A percentile compares a stretch with the other conserved stretches of the same genome.
Evolutionary conservation across 2,329 filamentous ascomycete genomes (phyloP).

Genomic region (Exserohilum rostratum): DNA sequence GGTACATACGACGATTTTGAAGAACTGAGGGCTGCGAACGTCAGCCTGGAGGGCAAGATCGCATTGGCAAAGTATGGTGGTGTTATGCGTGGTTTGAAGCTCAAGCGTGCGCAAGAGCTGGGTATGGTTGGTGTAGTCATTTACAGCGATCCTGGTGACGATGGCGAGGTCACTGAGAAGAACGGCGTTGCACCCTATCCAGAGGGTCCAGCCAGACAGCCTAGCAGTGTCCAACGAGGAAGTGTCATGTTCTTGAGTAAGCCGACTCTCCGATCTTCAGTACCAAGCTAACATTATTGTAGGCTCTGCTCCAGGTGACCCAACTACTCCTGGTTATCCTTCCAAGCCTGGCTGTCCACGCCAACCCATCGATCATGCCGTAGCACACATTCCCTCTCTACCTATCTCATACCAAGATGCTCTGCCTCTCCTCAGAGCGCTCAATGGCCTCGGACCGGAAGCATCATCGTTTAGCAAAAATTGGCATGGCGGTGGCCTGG

Average conservation of each 20-base stretch:
- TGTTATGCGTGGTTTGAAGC: slow-evolving; percentile 87
- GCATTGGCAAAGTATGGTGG: slow-evolving; percentile 84
- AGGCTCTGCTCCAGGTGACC: slow-evolving; percentile 71
- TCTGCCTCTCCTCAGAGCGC: slow-evolving; percentile 81
- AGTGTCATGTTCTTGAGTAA: slow-evolving; percentile 69
- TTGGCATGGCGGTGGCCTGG: slow-evolving; percentile 76
- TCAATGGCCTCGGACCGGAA: slow-evolving; percentile 86
- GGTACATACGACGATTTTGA: slow-evolving; percentile 86
- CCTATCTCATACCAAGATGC: slow-evolving; percentile 90
- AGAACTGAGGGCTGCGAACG: slow-evolving; percentile 75
- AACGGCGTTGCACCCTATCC: slow-evolving; percentile 83
- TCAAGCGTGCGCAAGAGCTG: slow-evolving; percentile 88
- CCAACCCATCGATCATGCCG: slow-evolving; percentile 70
- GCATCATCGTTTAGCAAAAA: slow-evolving; percentile 73
- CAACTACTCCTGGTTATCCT: slow-evolving; percentile 91
- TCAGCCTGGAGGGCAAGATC: slow-evolving; percentile 83
- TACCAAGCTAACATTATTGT: slow-evolving; percentile 16
- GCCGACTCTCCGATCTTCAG: slow-evolving; percentile 8
- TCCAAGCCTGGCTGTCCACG: slow-evolving; percentile 88
- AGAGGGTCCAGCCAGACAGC: slow-evolving; percentile 82
- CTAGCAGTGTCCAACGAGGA: slow-evolving; percentile 87
- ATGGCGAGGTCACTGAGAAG: slow-evolving; percentile 78
- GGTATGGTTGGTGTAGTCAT: slow-evolving; percentile 86
- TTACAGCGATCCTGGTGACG: slow-evolving; percentile 88
- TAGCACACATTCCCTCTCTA: slow-evolving; percentile 85